Evolutionary conservation across 768 basidiomycete species (phyloP).

Genomic region (Symmetrospora coprosmae): DNA sequence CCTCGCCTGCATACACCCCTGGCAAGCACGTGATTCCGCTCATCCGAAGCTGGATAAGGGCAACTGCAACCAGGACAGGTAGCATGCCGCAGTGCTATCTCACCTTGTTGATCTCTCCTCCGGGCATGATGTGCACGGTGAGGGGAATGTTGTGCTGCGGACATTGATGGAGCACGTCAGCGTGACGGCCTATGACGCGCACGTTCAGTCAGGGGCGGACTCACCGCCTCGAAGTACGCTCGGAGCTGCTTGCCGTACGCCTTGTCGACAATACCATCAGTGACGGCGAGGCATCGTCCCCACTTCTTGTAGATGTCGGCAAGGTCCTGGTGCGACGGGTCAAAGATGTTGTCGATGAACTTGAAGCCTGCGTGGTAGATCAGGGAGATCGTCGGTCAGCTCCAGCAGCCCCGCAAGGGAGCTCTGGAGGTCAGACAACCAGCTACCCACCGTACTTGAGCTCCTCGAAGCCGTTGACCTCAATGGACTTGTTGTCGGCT

Average conservation of each 20-base stretch:
- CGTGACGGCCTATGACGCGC: too few species aligned
- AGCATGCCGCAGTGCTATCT: too few species aligned
- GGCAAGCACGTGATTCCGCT: too few species aligned
- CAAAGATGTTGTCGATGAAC: constrained; percentile 36
- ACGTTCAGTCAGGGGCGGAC: constrained; percentile 33
- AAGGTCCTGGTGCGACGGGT: constrained; percentile 33
- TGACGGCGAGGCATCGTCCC: constrained; percentile 37
- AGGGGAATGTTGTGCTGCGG: constrained; percentile 35
- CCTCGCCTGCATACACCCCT: too few species aligned
- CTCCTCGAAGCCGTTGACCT: constrained; percentile 35
- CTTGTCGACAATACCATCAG: constrained; percentile 35
- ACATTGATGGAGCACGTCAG: too few species aligned
- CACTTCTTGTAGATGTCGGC: constrained; percentile 37
- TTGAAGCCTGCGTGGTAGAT: constrained; percentile 29
- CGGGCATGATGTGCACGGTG: constrained; percentile 37
- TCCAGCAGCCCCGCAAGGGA: neutral
- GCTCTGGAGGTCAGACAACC: neutral
- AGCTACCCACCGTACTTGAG: constrained; percentile 33
- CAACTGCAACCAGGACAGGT: too few species aligned
- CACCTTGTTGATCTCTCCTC: constrained; percentile 37
- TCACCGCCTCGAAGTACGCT: constrained; percentile 37
- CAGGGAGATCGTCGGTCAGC: neutral
- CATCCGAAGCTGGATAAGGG: too few species aligned
- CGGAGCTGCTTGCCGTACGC: constrained; percentile 35
- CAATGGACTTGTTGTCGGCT: too few species aligned